Evolutionary conservation across 768 basidiomycete genomes (phyloP).

Genomic region (Sarcodon aspratus): DNA sequence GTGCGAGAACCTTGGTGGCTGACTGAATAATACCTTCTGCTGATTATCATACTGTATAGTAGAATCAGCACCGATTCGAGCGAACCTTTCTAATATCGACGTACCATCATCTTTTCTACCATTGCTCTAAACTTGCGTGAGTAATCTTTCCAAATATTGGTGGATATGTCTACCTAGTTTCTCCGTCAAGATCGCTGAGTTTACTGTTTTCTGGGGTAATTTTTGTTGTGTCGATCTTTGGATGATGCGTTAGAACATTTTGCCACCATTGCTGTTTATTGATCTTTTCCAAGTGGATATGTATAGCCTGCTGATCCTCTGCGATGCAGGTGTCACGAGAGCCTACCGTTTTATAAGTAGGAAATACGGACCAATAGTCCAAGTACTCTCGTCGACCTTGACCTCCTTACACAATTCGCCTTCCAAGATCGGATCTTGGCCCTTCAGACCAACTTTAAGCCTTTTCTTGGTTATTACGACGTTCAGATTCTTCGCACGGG

Average conservation of each 20-base stretch:
- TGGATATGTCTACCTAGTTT: conserved; percentile 61
- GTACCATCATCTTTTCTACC: conserved; percentile 99
- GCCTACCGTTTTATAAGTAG: conserved; percentile 5
- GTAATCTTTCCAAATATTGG: not conserved
- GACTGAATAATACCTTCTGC: conserved; percentile 39
- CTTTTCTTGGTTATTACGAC: conserved; percentile 74
- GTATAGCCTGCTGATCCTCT: conserved; percentile 72
- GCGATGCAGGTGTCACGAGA: not conserved
- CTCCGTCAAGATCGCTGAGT: conserved; percentile 89
- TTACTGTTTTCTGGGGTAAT: conserved; percentile 95
- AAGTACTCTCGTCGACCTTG: conserved; percentile 93
- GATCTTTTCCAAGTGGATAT: conserved; percentile 77
- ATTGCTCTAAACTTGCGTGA: conserved; percentile 49
- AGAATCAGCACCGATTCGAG: not conserved
- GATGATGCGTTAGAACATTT: conserved; percentile 88
- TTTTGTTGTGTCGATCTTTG: conserved; percentile 93
- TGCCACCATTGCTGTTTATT: conserved; percentile 96
- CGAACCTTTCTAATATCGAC: conserved; percentile 12
- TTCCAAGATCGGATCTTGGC: conserved; percentile 73
- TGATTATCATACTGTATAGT: conserved; percentile 59
- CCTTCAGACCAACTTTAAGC: conserved; percentile 77
- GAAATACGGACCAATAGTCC: conserved; percentile 70
- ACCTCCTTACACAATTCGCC: conserved; percentile 91
- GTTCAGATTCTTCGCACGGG: conserved; percentile 63
- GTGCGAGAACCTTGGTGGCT: not conserved